These are phyloP conservation scores for Cladosporium sp. DNA, from an alignment of 2,329 filamentous ascomycete genomes.

Conservation along the genomic window DNA sequence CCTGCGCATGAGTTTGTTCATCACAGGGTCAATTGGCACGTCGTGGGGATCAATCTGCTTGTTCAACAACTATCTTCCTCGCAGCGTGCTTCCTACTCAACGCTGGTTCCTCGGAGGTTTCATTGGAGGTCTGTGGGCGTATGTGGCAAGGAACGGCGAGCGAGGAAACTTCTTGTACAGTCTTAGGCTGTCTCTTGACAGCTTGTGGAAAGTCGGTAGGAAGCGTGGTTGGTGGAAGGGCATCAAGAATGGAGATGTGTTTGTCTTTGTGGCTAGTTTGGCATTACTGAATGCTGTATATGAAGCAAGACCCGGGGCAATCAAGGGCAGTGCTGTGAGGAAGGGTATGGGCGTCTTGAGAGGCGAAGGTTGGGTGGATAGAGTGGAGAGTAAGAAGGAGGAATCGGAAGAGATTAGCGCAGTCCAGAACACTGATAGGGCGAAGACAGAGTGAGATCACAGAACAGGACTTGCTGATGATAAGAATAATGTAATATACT, in stretches of 20 bases:
- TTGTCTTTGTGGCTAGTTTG: constrained; percentile 75
- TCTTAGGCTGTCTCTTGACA: constrained; percentile 73
- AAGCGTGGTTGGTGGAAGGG: constrained; percentile 87
- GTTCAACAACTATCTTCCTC: constrained; percentile 75
- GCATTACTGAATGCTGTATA: constrained; percentile 75
- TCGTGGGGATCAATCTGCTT: constrained; percentile 88
- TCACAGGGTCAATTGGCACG: constrained; percentile 78
- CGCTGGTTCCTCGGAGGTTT: constrained; percentile 89
- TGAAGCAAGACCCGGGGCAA: constrained; percentile 64
- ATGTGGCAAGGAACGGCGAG: constrained; percentile 63
- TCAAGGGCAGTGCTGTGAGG: constrained; percentile 63
- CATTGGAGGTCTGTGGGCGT: constrained; percentile 79
- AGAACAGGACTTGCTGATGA: not conserved
- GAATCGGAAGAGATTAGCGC: not conserved
- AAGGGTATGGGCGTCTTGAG: constrained; percentile 71
- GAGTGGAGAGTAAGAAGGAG: not conserved
- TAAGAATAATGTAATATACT: not conserved
- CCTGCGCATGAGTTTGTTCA: constrained; percentile 70
- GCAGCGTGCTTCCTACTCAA: constrained; percentile 70
- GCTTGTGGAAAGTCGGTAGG: constrained; percentile 86
- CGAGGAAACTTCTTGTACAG: constrained; percentile 73
- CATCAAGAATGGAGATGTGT: constrained; percentile 75
- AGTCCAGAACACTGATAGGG: not conserved
- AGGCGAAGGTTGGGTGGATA: constrained; percentile 55
- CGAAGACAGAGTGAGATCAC: not conserved